Percentiles rank a stretch among this genome's conserved stretches.
phyloP scores from a whole-genome alignment of 2,329 filamentous ascomycete species.

The Fusarium tjaetaba region DNA sequence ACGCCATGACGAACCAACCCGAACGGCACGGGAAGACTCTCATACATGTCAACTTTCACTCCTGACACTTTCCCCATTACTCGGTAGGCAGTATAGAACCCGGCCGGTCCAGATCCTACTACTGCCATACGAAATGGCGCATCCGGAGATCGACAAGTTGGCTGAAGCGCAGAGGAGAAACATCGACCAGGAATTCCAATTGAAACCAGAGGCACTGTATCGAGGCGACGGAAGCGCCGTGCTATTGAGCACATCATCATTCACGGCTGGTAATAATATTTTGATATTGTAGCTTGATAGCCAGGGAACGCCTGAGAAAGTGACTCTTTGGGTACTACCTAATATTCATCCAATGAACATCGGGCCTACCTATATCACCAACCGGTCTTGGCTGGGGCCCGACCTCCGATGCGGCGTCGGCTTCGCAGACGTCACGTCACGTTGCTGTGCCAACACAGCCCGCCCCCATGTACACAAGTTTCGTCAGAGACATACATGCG shows the following conservation, averaged over 20 bases:
- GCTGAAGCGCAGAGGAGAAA: conserved; percentile 16
- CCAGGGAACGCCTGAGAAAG: conserved; percentile 4
- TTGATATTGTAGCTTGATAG: background rate
- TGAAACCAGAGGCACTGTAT: background rate
- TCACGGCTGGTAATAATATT: background rate
- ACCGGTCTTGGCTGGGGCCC: conserved; percentile 15
- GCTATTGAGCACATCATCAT: conserved; percentile 22
- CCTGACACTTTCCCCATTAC: conserved; percentile 79
- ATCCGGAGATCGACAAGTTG: conserved; percentile 44
- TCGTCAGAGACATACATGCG: conserved; percentile 31
- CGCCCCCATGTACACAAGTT: conserved; percentile 24
- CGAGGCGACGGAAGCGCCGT: conserved; percentile 5
- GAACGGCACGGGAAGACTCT: conserved; percentile 90
- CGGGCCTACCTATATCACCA: background rate
- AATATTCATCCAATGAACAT: background rate
- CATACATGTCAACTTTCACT: conserved; percentile 92
- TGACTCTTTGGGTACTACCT: conserved; percentile 11
- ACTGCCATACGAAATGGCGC: conserved; percentile 82
- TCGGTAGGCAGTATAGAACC: conserved; percentile 92
- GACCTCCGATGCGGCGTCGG: conserved; percentile 10
- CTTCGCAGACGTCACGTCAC: conserved; percentile 19
- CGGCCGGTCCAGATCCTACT: conserved; percentile 92
- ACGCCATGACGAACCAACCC: conserved; percentile 94
- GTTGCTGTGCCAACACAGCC: conserved; percentile 44
- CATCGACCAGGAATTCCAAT: conserved; percentile 1